Conservation (phyloP, 441 rosid species). For the Gossypium aridum region DNA sequence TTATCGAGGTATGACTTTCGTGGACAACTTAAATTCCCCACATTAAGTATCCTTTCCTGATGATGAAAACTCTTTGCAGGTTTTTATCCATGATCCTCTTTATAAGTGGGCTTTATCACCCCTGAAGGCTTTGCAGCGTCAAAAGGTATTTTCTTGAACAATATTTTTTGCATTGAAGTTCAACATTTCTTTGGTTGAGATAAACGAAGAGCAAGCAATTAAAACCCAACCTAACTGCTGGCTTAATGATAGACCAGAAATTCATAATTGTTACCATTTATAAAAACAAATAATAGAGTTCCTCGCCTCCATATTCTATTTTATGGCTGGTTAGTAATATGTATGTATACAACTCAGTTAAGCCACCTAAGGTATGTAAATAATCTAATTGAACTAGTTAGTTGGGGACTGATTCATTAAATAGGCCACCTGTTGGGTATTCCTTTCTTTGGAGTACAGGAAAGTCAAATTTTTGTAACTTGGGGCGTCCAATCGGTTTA, state of each 20-base stretch:
- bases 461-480: neutral
- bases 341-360: neutral
- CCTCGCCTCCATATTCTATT: neutral
- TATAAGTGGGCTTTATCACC: constrained; percentile 99
- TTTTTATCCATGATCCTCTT: constrained; percentile 95
- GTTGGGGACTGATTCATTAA: neutral
- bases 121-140: constrained; percentile 97
- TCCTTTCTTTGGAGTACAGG: neutral
- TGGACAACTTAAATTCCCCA: neutral
- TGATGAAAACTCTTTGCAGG: constrained; percentile 45
- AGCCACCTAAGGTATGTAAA: neutral
- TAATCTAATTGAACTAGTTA: neutral
- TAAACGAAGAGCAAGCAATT: neutral
- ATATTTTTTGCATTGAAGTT: neutral
- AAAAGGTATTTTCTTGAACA: constrained; percentile 56
- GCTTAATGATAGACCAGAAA: constrained; percentile 4
- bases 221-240: neutral
- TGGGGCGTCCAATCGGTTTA: neutral
- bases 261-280: neutral
- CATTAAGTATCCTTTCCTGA: constrained; percentile 9
- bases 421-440: neutral
- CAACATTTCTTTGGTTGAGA: neutral
- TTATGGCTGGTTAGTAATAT: neutral
- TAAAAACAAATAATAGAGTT: neutral
- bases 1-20: constrained; percentile 67